phyloP scores from a whole-genome alignment of 352 stramenopile species.

The Globisporangium spiculum region DNA sequence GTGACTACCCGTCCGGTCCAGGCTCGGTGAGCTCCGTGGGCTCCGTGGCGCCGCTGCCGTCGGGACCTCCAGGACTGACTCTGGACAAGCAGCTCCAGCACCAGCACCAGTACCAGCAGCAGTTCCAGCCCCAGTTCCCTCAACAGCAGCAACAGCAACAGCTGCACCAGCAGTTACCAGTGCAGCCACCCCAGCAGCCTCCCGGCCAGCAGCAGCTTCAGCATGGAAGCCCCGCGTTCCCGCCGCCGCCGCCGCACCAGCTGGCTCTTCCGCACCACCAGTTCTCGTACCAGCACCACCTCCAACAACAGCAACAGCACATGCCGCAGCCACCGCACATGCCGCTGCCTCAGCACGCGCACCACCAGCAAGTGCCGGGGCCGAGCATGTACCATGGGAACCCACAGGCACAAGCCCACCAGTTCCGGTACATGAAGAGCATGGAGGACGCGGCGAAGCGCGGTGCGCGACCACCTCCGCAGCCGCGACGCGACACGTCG shows the following conservation, averaged over 20 bases:
- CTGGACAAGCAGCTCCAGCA: conserved; percentile 55
- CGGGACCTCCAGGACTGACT: conserved; percentile 4
- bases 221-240: conserved; percentile 16
- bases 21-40: neutral
- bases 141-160: conserved; percentile 27
- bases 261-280: conserved; percentile 17
- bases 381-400: conserved; percentile 31
- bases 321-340: conserved; percentile 17
- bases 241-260: conserved; percentile 13
- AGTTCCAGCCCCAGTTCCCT: conserved; percentile 35
- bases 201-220: conserved; percentile 17
- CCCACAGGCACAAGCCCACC: conserved; percentile 31
- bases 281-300: conserved; percentile 24
- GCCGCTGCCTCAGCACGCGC: conserved; percentile 9
- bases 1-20: conserved; percentile 11
- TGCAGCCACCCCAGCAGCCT: conserved; percentile 19
- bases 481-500: conserved; percentile 45
- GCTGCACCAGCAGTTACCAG: conserved; percentile 18
- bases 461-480: conserved; percentile 19
- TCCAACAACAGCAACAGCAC: conserved; percentile 6
- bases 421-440: conserved; percentile 66
- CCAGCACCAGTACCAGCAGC: conserved; percentile 67
- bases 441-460: conserved; percentile 53
- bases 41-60: neutral
- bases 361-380: conserved; percentile 24